These are phyloP conservation scores for Trypethelium eluteriae DNA, from an alignment of 495 filamentous ascomycete genomes.

Conservation along the genomic window DNA sequence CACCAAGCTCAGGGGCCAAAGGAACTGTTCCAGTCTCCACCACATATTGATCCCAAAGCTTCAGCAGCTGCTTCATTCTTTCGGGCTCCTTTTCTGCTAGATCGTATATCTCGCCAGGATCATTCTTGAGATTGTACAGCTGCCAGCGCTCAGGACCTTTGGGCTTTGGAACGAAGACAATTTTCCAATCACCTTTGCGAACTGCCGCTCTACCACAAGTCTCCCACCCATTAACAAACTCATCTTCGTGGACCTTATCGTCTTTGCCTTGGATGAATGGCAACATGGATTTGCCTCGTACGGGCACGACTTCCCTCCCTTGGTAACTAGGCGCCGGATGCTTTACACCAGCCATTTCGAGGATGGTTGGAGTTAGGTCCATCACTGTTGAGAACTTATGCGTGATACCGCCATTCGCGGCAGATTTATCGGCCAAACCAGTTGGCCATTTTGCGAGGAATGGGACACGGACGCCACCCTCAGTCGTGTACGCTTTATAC, in stretches of 20 bases:
- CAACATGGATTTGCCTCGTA: conserved; percentile 49
- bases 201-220: conserved; percentile 34
- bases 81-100: conserved; percentile 29
- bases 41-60: conserved; percentile 53
- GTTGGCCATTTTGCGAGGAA: conserved; percentile 48
- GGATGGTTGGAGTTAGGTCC: conserved; percentile 54
- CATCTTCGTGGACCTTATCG: conserved; percentile 41
- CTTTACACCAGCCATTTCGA: conserved; percentile 53
- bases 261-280: conserved; percentile 36
- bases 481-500: conserved; percentile 56
- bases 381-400: conserved; percentile 56
- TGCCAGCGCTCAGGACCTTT: conserved; percentile 34
- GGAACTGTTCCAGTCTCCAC: conserved; percentile 53
- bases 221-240: conserved; percentile 36
- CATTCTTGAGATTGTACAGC: conserved; percentile 30
- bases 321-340: conserved; percentile 52
- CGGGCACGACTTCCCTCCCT: conserved; percentile 49
- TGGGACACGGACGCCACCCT: conserved; percentile 54
- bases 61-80: conserved; percentile 32
- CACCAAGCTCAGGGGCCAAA: conserved; percentile 35
- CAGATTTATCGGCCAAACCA: conserved; percentile 23
- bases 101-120: conserved; percentile 33
- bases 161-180: conserved; percentile 33
- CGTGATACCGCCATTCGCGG: conserved; percentile 38
- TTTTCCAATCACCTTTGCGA: conserved; percentile 31